Evolutionary conservation across 2,329 filamentous ascomycete genomes (phyloP).

Genomic region (Nakataea oryzae): DNA sequence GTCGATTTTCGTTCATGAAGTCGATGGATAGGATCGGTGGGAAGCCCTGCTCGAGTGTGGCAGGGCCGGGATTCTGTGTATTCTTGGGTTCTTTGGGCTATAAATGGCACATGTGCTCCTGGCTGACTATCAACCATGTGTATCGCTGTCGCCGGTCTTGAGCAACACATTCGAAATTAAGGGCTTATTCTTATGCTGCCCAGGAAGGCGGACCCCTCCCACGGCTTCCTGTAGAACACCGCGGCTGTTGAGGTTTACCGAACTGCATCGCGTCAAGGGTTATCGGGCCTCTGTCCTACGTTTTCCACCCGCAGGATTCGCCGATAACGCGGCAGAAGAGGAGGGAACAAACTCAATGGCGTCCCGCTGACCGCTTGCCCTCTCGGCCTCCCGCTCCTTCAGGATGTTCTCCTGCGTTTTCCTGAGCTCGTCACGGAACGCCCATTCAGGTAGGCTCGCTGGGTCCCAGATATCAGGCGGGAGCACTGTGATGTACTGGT

Average conservation of each 20-base stretch:
- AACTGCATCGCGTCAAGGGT: background rate
- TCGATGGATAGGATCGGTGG: no score
- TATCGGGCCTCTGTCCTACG: slow-evolving; percentile 24
- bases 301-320: slow-evolving; percentile 10
- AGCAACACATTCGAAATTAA: background rate
- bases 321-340: slow-evolving; percentile 10
- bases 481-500: slow-evolving; percentile 57
- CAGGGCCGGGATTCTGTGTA: background rate
- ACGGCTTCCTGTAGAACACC: background rate
- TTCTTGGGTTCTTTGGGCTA: background rate
- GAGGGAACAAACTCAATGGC: slow-evolving; percentile 40
- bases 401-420: slow-evolving; percentile 34
- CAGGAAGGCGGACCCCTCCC: background rate
- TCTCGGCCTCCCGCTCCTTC: slow-evolving; percentile 29
- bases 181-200: background rate
- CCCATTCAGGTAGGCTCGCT: slow-evolving; percentile 40
- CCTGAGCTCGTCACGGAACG: slow-evolving; percentile 38
- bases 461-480: slow-evolving; percentile 48
- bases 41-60: background rate
- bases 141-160: background rate
- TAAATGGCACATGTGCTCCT: background rate
- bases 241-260: background rate
- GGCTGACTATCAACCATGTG: background rate
- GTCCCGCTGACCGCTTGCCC: slow-evolving; percentile 22
- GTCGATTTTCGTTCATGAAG: no score